phyloP scores from a whole-genome alignment of 139 green algal genomes.

The Ostreobium quekettii region DNA sequence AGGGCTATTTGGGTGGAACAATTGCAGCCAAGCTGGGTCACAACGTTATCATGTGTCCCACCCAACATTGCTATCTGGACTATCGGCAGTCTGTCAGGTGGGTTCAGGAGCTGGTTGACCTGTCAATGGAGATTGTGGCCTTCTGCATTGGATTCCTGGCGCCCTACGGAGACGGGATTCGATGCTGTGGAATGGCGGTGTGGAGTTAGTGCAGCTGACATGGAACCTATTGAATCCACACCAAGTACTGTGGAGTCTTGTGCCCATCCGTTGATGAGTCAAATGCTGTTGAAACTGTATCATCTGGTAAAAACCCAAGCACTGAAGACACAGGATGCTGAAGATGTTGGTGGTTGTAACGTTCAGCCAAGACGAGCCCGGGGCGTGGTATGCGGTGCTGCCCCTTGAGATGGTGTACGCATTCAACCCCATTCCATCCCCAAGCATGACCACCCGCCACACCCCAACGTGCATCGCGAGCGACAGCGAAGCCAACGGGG shows the following conservation, averaged over 20 bases:
- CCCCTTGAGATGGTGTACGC: constrained; percentile 44
- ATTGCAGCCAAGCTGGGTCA: constrained; percentile 42
- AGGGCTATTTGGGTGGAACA: constrained; percentile 45
- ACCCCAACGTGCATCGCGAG: too few species aligned
- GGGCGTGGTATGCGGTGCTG: constrained; percentile 52
- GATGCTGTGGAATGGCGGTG: not conserved
- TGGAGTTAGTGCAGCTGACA: not conserved
- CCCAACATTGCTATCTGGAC: constrained; percentile 60
- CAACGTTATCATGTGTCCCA: constrained; percentile 58
- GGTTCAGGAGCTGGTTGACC: not conserved
- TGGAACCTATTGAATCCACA: too few species aligned
- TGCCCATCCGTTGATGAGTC: too few species aligned
- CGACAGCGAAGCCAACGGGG: too few species aligned
- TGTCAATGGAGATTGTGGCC: too few species aligned
- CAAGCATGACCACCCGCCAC: too few species aligned
- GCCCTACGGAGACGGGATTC: too few species aligned
- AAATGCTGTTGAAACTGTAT: too few species aligned
- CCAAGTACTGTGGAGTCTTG: too few species aligned
- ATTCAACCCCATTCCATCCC: constrained; percentile 45
- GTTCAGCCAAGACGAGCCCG: constrained; percentile 34
- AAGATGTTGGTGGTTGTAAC: not conserved
- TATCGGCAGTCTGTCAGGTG: constrained; percentile 48
- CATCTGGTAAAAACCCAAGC: too few species aligned
- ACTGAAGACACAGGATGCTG: too few species aligned
- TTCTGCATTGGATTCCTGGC: too few species aligned